A percentile compares a stretch with the other conserved stretches of the same genome.
phyloP scores from a whole-genome alignment of 305 asterid genomes.

The Solanum aculeatissimum region DNA sequence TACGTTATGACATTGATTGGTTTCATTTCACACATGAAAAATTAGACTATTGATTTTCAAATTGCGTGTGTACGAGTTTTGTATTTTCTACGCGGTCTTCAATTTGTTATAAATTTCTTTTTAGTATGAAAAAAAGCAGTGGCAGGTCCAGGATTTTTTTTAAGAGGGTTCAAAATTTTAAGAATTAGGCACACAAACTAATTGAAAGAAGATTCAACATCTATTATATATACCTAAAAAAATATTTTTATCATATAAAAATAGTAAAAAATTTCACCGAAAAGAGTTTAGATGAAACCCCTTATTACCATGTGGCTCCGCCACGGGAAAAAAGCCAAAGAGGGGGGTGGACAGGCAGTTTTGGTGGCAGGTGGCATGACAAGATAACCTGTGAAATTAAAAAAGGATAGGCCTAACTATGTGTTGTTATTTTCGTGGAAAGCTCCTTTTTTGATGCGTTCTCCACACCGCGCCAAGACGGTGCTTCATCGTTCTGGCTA shows the following conservation, averaged over 20 bases:
- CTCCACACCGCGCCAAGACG: neutral
- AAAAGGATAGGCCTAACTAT: neutral
- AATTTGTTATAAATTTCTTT: neutral
- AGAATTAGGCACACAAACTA: too few relatives aligned
- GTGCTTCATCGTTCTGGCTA: neutral
- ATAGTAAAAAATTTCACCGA: too few relatives aligned
- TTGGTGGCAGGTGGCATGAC: slow-evolving; percentile 3
- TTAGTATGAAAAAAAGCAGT: neutral
- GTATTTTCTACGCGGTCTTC: neutral
- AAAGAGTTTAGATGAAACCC: too few relatives aligned
- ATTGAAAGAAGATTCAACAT: too few relatives aligned
- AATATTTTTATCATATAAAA: too few relatives aligned
- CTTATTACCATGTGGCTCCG: too few relatives aligned
- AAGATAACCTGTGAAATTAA: neutral
- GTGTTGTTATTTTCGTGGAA: neutral
- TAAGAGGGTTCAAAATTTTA: too few relatives aligned
- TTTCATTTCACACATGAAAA: neutral
- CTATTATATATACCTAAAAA: too few relatives aligned
- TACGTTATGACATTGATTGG: neutral
- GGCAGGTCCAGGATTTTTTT: too few relatives aligned
- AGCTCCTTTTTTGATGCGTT: neutral
- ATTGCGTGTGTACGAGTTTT: neutral
- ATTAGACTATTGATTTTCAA: neutral
- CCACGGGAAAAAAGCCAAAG: neutral
- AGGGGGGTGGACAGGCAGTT: neutral